Conservation (phyloP, 306 rosid genomes). For the Casuarina cunninghamiana region DNA sequence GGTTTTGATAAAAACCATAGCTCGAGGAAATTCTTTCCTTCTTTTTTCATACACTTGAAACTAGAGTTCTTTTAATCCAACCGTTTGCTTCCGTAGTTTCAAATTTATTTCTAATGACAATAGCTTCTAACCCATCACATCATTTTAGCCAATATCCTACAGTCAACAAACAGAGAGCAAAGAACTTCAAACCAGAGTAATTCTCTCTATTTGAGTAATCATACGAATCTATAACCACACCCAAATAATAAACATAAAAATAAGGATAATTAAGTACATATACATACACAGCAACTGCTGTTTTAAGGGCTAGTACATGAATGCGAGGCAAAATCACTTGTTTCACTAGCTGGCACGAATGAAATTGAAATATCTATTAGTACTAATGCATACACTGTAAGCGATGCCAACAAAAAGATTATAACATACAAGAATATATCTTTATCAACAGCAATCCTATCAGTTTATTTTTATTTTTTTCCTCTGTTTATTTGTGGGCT, state of each 20-base stretch:
- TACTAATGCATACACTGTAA: constrained; percentile 11
- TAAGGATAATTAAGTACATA: constrained; percentile 9
- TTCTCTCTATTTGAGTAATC: not conserved
- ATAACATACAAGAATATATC: not conserved
- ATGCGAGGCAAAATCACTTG: constrained; percentile 92
- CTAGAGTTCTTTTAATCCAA: not conserved
- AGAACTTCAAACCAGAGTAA: not conserved
- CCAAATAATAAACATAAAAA: not conserved
- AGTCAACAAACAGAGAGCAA: not conserved
- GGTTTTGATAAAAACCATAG: not conserved
- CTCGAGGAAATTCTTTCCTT: not conserved
- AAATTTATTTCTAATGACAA: not conserved
- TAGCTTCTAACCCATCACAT: not conserved
- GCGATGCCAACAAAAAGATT: constrained; percentile 19
- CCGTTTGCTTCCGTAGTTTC: not conserved
- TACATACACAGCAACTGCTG: constrained; percentile 95
- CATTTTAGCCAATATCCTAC: not conserved
- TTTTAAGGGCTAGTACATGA: constrained; percentile 92
- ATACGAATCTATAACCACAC: not conserved
- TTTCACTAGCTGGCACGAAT: constrained; percentile 68
- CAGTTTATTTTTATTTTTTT: not conserved
- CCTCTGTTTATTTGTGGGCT: not conserved
- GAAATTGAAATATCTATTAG: constrained; percentile 23
- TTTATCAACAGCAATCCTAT: no score
- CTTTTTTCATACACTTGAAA: not conserved